Evolutionary conservation across 352 stramenopile genomes (phyloP).

Genomic region (Phytophthora litchii): DNA sequence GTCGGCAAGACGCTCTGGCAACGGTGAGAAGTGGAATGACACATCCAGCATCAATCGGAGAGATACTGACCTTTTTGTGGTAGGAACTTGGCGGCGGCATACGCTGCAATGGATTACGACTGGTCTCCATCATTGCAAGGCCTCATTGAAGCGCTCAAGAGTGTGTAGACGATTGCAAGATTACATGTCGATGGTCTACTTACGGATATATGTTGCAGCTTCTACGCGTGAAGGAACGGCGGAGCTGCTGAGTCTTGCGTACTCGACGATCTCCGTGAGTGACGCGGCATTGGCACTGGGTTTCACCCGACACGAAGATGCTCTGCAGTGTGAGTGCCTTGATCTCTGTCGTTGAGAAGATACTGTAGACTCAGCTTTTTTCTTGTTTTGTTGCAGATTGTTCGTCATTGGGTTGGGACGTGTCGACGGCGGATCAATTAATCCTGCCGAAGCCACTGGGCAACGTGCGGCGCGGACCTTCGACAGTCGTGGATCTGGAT

Average conservation of each 20-base stretch:
- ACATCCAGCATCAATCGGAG: background rate
- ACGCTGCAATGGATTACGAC: constrained; percentile 57
- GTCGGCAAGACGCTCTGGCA: constrained; percentile 75
- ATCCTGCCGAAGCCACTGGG: constrained; percentile 52
- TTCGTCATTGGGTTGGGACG: constrained; percentile 50
- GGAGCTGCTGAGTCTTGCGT: constrained; percentile 63
- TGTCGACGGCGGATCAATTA: constrained; percentile 41
- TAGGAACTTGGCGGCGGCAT: constrained; percentile 58
- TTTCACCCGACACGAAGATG: constrained; percentile 51
- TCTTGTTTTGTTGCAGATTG: constrained; percentile 47
- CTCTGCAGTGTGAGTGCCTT: constrained; percentile 49
- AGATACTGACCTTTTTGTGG: constrained; percentile 1
- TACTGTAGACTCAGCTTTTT: background rate
- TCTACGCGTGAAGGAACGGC: constrained; percentile 56
- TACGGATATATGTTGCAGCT: constrained; percentile 27
- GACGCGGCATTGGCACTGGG: constrained; percentile 54
- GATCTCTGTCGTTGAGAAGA: background rate
- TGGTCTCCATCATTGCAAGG: constrained; percentile 49
- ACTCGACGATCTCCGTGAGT: constrained; percentile 60
- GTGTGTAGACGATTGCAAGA: constrained; percentile 31
- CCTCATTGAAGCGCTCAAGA: constrained; percentile 51
- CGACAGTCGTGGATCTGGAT: constrained; percentile 41
- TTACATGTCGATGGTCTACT: background rate
- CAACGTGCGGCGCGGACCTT: constrained; percentile 23
- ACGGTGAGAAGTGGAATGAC: constrained; percentile 33